Evolutionary conservation across 2,329 filamentous ascomycete species (phyloP).

Genomic region (Claviceps pusilla): DNA sequence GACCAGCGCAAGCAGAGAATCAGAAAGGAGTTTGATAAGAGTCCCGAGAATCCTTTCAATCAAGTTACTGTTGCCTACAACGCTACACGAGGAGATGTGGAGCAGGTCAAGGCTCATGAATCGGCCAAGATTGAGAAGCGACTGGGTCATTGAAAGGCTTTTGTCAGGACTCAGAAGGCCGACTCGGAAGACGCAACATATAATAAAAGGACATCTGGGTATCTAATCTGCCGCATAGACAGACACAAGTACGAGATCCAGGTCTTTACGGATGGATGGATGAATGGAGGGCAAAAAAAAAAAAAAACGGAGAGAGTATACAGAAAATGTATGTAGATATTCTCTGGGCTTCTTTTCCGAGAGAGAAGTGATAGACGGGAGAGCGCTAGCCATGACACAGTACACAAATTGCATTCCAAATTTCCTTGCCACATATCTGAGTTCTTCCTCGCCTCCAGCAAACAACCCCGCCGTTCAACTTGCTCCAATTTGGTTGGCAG

Average conservation of each 20-base stretch:
- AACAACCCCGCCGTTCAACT: constrained; percentile 7
- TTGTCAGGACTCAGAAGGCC: no score
- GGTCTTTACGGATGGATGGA: neutral
- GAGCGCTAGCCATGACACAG: neutral
- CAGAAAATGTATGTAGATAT: neutral
- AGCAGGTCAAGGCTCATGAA: constrained; percentile 49
- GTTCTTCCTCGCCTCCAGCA: neutral
- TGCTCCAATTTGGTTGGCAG: constrained; percentile 6
- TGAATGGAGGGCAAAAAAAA: neutral
- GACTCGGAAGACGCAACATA: no score
- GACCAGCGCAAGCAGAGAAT: constrained; percentile 77
- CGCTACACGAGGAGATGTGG: constrained; percentile 61
- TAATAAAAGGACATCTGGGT: no score
- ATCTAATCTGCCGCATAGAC: neutral
- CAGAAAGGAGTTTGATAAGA: constrained; percentile 86
- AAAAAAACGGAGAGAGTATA: neutral
- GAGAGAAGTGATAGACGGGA: neutral
- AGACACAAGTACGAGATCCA: neutral
- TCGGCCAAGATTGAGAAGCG: constrained; percentile 60
- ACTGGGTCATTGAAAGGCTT: constrained; percentile 25
- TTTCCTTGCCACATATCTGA: neutral
- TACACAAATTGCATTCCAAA: neutral
- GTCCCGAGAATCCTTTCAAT: constrained; percentile 90
- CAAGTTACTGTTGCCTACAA: constrained; percentile 66
- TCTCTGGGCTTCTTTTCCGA: neutral